phyloP scores from a whole-genome alignment of 2,329 filamentous ascomycete species.

The Sporothrix luriei region DNA sequence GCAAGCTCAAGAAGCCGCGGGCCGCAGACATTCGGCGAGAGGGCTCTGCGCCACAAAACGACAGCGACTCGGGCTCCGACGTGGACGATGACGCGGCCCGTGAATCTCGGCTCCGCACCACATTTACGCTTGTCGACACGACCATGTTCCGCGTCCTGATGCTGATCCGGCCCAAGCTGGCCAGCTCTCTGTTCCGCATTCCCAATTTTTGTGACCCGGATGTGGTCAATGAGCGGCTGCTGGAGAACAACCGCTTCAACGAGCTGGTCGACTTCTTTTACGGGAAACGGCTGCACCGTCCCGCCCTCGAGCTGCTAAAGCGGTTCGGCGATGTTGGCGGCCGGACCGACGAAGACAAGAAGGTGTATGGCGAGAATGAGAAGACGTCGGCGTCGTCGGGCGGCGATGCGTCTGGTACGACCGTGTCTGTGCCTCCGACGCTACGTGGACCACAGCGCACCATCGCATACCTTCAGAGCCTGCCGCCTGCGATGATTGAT shows the following conservation, averaged over 20 bases:
- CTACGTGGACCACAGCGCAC: slow-evolving; percentile 83
- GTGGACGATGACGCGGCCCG: slow-evolving; percentile 53
- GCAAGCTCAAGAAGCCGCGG: slow-evolving; percentile 54
- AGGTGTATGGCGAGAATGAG: background rate
- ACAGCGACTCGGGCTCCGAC: background rate
- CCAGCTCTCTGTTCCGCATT: slow-evolving; percentile 87
- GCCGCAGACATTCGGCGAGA: background rate
- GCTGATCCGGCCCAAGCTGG: slow-evolving; percentile 82
- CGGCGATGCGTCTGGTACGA: slow-evolving; percentile 35
- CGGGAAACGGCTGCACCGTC: slow-evolving; percentile 87
- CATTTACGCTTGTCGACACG: slow-evolving; percentile 86
- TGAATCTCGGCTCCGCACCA: slow-evolving; percentile 70
- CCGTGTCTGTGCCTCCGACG: slow-evolving; percentile 41
- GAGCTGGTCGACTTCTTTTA: slow-evolving; percentile 98
- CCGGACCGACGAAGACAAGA: slow-evolving; percentile 41
- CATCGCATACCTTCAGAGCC: slow-evolving; percentile 83
- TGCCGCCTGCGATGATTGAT: slow-evolving; percentile 85
- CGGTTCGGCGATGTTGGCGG: slow-evolving; percentile 71
- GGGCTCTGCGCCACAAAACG: slow-evolving; percentile 44
- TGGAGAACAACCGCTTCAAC: slow-evolving; percentile 84
- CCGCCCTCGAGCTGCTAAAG: slow-evolving; percentile 78
- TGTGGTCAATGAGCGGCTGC: slow-evolving; percentile 89
- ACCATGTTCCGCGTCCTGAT: slow-evolving; percentile 94
- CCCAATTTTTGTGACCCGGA: slow-evolving; percentile 96
- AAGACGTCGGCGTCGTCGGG: background rate